Conservation (phyloP, 2,329 filamentous ascomycete genomes). For the Fusarium dlaminii region DNA sequence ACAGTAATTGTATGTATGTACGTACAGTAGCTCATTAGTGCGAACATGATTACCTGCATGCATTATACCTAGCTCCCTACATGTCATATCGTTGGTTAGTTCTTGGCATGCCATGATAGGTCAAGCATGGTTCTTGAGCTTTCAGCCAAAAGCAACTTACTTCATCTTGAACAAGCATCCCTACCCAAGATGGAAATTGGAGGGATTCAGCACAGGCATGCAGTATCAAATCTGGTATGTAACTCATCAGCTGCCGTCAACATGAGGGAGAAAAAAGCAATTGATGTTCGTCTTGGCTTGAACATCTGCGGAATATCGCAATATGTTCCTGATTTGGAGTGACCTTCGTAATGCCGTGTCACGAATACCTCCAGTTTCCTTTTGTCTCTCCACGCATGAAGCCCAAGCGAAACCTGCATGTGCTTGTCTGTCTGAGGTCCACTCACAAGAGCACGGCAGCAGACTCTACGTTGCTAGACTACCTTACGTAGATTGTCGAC, state of each 20-base stretch:
- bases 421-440: neutral
- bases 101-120: slow-evolving; percentile 21
- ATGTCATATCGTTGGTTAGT: slow-evolving; percentile 6
- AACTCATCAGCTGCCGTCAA: slow-evolving; percentile 8
- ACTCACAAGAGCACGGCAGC: neutral
- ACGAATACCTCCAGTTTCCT: neutral
- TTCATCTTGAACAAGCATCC: neutral
- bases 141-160: slow-evolving; percentile 22
- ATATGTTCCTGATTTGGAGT: neutral
- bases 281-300: neutral
- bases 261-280: slow-evolving; percentile 9
- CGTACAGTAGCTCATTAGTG: slow-evolving; percentile 10
- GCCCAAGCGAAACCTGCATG: neutral
- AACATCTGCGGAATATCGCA: neutral
- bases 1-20: neutral
- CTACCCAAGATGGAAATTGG: neutral
- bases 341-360: neutral
- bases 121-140: neutral
- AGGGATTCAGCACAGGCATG: neutral
- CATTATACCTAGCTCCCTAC: neutral
- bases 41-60: slow-evolving; percentile 38
- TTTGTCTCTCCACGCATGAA: neutral
- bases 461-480: neutral
- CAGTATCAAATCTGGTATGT: slow-evolving; percentile 11
- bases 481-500: neutral